These are phyloP conservation scores for Avicennia marina DNA, from an alignment of 257 asterid genomes.

Conservation along the genomic window DNA sequence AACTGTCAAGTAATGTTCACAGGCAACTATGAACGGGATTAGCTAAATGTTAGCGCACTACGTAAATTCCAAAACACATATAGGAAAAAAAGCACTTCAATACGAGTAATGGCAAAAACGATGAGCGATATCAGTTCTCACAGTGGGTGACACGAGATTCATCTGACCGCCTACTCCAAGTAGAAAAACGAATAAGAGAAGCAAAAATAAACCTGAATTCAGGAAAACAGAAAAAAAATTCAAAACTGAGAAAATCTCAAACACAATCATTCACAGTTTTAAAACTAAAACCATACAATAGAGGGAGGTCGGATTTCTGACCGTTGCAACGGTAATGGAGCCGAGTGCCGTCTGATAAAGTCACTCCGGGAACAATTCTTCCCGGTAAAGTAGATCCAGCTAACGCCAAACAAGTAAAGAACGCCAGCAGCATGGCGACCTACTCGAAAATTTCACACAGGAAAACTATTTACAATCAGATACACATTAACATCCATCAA, in stretches of 20 bases:
- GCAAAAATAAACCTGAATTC: conserved; percentile 51
- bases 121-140: conserved; percentile 28
- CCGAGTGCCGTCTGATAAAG: conserved; percentile 70
- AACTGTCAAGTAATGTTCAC: background rate
- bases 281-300: conserved; percentile 4
- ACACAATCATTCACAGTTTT: background rate
- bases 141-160: conserved; percentile 63
- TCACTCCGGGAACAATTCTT: conserved; percentile 60
- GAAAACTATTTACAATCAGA: conserved; percentile 14
- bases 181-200: conserved; percentile 45
- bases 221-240: background rate
- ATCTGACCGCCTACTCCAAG: conserved; percentile 69
- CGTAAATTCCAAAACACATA: no score
- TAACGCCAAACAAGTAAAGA: conserved; percentile 60
- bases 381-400: conserved; percentile 87
- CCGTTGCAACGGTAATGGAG: conserved; percentile 88
- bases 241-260: background rate
- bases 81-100: no score
- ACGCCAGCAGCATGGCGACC: conserved; percentile 58
- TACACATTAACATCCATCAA: background rate
- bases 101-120: background rate
- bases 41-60: no score
- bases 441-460: conserved; percentile 12
- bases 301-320: conserved; percentile 11
- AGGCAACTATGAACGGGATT: background rate